A percentile compares a stretch with the other conserved stretches of the same genome.
Evolutionary conservation across 2,329 filamentous ascomycete species (phyloP).

Genomic region (Pseudogymnoascus sp.): DNA sequence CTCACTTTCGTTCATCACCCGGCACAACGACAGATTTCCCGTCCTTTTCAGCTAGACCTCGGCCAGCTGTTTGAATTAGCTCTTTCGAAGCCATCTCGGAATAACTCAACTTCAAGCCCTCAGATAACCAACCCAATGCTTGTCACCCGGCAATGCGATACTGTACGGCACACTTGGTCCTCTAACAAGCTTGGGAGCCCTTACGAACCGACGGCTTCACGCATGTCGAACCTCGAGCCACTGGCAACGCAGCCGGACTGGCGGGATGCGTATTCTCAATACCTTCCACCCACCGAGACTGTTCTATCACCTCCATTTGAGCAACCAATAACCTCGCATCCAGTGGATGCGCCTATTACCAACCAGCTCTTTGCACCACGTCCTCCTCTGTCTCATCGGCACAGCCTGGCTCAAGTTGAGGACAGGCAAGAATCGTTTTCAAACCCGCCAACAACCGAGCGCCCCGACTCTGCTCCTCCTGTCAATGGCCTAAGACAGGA

Average conservation of each 20-base stretch:
- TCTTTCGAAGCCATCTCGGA: not conserved
- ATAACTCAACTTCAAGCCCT: conserved; percentile 1
- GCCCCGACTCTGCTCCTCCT: conserved; percentile 24
- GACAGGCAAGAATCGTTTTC: conserved; percentile 18
- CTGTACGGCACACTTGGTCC: conserved; percentile 31
- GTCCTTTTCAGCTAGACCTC: conserved; percentile 3
- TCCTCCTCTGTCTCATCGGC: conserved; percentile 24
- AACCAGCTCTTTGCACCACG: conserved; percentile 11
- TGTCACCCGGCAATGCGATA: conserved; percentile 30
- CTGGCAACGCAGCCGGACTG: conserved; percentile 29
- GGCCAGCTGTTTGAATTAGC: conserved; percentile 5
- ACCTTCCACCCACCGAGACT: conserved; percentile 24
- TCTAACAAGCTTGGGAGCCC: conserved; percentile 29
- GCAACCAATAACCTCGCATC: conserved; percentile 20
- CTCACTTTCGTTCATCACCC: conserved; percentile 9
- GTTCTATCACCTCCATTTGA: conserved; percentile 22
- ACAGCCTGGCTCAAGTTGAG: conserved; percentile 21
- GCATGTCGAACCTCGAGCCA: conserved; percentile 31
- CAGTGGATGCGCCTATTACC: conserved; percentile 14
- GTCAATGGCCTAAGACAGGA: not conserved
- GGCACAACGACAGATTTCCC: conserved; percentile 2
- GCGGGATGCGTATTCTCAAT: conserved; percentile 29
- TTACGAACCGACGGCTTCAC: conserved; percentile 27
- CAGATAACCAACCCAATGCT: conserved; percentile 23
- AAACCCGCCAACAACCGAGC: conserved; percentile 19